Base-by-base conservation (phyloP, 495 filamentous ascomycete species). In the Immersiella caudata region DNA sequence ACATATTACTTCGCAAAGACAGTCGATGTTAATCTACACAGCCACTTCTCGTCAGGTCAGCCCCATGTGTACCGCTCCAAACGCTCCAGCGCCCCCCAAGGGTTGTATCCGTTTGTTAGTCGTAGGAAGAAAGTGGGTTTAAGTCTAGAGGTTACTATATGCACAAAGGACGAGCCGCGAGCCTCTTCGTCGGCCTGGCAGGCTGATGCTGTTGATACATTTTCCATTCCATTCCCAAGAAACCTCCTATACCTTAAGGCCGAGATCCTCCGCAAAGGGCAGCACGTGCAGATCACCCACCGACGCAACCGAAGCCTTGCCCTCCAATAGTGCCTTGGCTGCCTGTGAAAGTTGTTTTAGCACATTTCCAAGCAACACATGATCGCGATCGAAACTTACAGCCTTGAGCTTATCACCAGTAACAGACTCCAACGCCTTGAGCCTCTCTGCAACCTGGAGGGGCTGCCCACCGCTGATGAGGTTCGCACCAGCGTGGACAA, bases 241-340 rank as follows among this genome's bases (percentile, higher is more conserved):
- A 36, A 61, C 63, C 67, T 60, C 85, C 85, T 94, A 98, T 84
- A 97, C 92, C 77, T 90, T 92, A 78, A 99, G 85, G 50, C 94
- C 95, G 73, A 99, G 82, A 71, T 98, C 94, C 82, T 94, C 93
- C 63, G 92, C 94, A 76, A 89, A 98, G 24, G 96, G 95, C 70
- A 99, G 85, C 72, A 91, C 83, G 80, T 90, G 87, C 66, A 98
- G 82, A 74, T 99, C 94, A 71, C 95, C 93, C 63, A 97, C 93
- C 59, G 91, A 84, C 62, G 91, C 89, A 65, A 97, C 89, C 46
- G 93, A 89, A 27, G 94, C 93, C 85, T 94, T 98, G 78, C 89
- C 88, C 46, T 92, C 89, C 61, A 98, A 84, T 73, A 97, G 85
- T 71, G 89, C 83, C 81, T 93, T 93, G 68, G 92, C 93, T 68